Base-by-base conservation (phyloP, 2,329 filamentous ascomycete species). In the Ophiocordyceps unilateralis region DNA sequence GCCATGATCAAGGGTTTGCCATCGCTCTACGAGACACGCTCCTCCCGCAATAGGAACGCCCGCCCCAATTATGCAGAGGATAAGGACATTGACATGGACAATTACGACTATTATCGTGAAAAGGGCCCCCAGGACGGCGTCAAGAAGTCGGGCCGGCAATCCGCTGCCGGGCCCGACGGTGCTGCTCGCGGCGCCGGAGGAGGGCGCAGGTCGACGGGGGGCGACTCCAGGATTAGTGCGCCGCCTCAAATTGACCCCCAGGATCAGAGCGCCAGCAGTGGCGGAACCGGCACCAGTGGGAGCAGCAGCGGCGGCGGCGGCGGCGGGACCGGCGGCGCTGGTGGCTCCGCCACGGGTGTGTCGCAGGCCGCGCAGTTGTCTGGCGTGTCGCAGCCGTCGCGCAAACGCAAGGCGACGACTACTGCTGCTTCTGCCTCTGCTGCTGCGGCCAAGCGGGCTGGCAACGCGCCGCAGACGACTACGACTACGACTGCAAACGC, bases 31-130 rank as follows among this genome's bases (percentile, higher is more conserved):
- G 89, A 89, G 55, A 98, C 91, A 58, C 82, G 88, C 54, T 95
- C 23, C 6, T 26, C 88, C 53, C 83, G 91, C 59, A 93, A 93
- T 63, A 81, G 88, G 55, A 77, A 74, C 51, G 73, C 82, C 52
- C 83, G 91, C 51, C 79, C 82, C 50, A 98, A 98, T 63, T 98
- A 98, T 62, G 89, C 91, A 41, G 91, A 98, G 65, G 84, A 89
- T 62, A 83, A 76, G 63, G 89, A 95, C 61, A 70, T 88, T 51
- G 89, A 96, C 55, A 78, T 84, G 62, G 91, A 96, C 46, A 63
- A 72, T 58, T 85, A 87, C 59, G 89, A 95, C 55, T 74, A 71
- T 58, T 65, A 70, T 55, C 59, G 66, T 43, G 63, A 72, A 51
- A 68, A 69, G 55, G 70, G 74, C 51, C 70, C 76, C 15, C 65